Evolutionary conservation across 345 rosid species (phyloP).

Genomic region (Eucalyptus coolabah): DNA sequence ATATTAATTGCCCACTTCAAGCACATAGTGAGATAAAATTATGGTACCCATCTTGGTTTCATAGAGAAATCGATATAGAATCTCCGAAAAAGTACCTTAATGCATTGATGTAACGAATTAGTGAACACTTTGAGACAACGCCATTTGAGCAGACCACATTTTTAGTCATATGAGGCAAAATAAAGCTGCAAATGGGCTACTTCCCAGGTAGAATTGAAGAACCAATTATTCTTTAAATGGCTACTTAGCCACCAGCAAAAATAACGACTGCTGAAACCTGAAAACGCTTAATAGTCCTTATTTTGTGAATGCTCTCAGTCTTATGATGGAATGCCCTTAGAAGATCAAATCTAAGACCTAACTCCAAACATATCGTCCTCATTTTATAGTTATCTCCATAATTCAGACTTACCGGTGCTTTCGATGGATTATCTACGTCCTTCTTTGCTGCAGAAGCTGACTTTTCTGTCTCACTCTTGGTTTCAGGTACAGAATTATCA

Average conservation of each 20-base stretch:
- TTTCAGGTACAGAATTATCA: constrained; percentile 30
- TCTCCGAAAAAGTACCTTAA: neutral
- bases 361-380: neutral
- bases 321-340: neutral
- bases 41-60: neutral
- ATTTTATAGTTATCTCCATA: neutral
- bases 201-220: neutral
- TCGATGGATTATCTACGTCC: constrained; percentile 54
- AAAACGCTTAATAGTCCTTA: neutral
- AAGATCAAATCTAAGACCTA: neutral
- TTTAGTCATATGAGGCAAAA: neutral
- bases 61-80: neutral
- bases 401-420: constrained; percentile 32
- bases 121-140: neutral
- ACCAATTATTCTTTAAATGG: neutral
- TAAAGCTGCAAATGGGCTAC: neutral
- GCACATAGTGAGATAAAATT: neutral
- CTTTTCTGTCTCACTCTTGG: constrained; percentile 51
- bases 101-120: neutral
- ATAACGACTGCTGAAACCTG: neutral
- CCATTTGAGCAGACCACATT: neutral
- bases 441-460: constrained; percentile 51
- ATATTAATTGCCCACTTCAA: neutral
- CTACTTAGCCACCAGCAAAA: neutral
- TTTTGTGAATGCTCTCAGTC: neutral